Base-by-base conservation (phyloP, 2,329 filamentous ascomycete genomes). In the Aaosphaeria pasadenensis region DNA sequence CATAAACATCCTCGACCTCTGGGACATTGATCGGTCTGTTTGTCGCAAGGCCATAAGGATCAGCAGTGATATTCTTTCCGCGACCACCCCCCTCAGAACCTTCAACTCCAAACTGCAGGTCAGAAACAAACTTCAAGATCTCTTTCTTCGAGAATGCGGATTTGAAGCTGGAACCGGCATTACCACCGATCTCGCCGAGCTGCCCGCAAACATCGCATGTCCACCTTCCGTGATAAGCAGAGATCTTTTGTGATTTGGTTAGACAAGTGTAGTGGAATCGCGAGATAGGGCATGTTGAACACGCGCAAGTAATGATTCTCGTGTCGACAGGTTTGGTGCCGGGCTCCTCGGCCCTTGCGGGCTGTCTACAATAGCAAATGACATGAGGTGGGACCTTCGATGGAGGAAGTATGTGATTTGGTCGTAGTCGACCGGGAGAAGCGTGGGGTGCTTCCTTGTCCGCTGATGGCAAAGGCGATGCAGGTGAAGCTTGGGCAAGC, bases 211-310 rank as follows among this genome's bases (percentile, higher is more conserved):
- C 7, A 30, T 48, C 39, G n/a, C 57, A 60, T 1, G 52, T n/a
- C 33, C 33, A 36, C 9, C 7, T n/a, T 6, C 32, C 53, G 28
- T 4, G 31, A 54, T 3, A 56, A 6, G 45, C 46, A 44, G 24
- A 45, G 2, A 57, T 17, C 33, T 60, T 62, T 4, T 52, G 50
- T 1, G 43, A 44, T 11, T 46, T 51, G 38, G 53, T 48, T 3
- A 63, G 45, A 28, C 62, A 65, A 1, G 40, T 38, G 46, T 62
- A 57, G 43, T 65, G 62, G 11, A 50, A 58, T 55, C 55, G 61
- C 5, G 24, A 7, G 6, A 62, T 46, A 1, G 17, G 24, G 29
- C 62, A 65, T 7, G 46, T 17, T 1, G 30, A 17, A 30, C 53
- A 59, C 3, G 39, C 40, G 32, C 62, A 64, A 28, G 62, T 56